These are phyloP conservation scores for Sarcodon aspratus DNA, from an alignment of 768 basidiomycete species.

Conservation along the genomic window DNA sequence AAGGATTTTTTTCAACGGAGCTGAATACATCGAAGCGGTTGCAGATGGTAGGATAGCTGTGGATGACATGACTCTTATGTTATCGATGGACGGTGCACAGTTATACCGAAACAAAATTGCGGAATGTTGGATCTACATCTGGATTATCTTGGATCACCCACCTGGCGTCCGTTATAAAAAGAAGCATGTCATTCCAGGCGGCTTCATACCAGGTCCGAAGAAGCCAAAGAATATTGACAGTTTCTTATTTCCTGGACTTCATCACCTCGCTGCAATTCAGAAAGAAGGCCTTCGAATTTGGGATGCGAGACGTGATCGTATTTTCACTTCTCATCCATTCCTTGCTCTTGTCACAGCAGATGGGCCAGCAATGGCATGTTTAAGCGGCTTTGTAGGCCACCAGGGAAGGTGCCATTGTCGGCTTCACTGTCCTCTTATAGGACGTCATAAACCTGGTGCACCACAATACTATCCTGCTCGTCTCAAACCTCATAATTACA, in stretches of 20 bases:
- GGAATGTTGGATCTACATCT: conserved; percentile 23
- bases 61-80: conserved; percentile 20
- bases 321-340: background rate
- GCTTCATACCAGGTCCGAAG: conserved; percentile 21
- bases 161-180: conserved; percentile 21
- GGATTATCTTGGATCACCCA: conserved; percentile 21
- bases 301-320: conserved; percentile 10
- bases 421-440: conserved; percentile 17
- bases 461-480: conserved; percentile 22
- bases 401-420: conserved; percentile 23
- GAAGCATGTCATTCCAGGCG: conserved; percentile 17
- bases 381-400: conserved; percentile 25
- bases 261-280: conserved; percentile 10
- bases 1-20: conserved; percentile 6
- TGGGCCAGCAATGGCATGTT: background rate
- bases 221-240: conserved; percentile 21
- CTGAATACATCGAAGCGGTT: conserved; percentile 5
- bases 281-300: conserved; percentile 17
- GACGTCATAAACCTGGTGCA: conserved; percentile 15
- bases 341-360: background rate
- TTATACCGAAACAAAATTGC: conserved; percentile 25
- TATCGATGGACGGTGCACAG: conserved; percentile 30
- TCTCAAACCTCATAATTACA: conserved; percentile 1
- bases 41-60: conserved; percentile 2
- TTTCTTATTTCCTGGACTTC: conserved; percentile 18